Conservation (phyloP, 2,329 filamentous ascomycete species). For the Blastomyces emzantsi region DNA sequence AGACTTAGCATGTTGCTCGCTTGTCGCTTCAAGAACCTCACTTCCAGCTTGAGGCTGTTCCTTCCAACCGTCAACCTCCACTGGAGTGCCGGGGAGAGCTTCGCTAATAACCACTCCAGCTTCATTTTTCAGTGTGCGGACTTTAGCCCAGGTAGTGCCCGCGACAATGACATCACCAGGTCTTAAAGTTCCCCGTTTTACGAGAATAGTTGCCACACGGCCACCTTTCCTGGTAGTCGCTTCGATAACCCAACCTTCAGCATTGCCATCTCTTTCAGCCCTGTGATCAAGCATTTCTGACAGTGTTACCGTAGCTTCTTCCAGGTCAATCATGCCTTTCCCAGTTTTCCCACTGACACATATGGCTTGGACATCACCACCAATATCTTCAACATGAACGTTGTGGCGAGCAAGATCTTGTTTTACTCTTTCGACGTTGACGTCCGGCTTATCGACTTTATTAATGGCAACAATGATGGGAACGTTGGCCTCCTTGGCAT, state of each 20-base stretch:
- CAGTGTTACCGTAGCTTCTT: constrained; percentile 79
- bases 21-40: constrained; percentile 71
- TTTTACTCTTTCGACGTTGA: constrained; percentile 75
- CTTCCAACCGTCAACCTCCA: constrained; percentile 92
- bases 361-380: constrained; percentile 88
- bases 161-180: constrained; percentile 78
- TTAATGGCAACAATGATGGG: constrained; percentile 97
- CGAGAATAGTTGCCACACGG: constrained; percentile 77
- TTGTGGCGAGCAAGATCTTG: constrained; percentile 73
- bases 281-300: constrained; percentile 87
- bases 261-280: constrained; percentile 64
- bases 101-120: constrained; percentile 61
- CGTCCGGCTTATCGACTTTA: constrained; percentile 85
- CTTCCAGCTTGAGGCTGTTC: constrained; percentile 79
- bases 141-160: constrained; percentile 75
- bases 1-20: constrained; percentile 67
- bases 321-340: constrained; percentile 78
- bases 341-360: constrained; percentile 90
- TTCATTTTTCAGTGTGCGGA: constrained; percentile 80
- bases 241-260: constrained; percentile 91
- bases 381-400: constrained; percentile 88
- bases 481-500: constrained; percentile 76
- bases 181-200: constrained; percentile 76
- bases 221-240: constrained; percentile 78
- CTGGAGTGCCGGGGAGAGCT: constrained; percentile 77